Evolutionary conservation across 305 asterid genomes (phyloP).

Genomic region (Plantago coronopus): DNA sequence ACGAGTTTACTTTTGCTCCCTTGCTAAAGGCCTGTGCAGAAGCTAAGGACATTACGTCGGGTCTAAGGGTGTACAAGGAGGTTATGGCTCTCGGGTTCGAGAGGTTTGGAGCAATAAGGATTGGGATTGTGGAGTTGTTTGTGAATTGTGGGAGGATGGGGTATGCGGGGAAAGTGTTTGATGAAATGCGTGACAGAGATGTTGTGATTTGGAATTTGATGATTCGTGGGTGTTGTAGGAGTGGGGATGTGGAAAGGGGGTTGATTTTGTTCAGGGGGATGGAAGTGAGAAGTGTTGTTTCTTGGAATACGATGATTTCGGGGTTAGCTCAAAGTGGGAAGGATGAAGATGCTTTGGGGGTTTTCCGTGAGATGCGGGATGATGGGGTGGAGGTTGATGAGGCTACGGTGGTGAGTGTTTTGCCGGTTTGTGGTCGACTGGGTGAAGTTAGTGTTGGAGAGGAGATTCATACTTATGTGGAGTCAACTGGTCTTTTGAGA

Average conservation of each 20-base stretch:
- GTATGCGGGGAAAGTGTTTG: slow-evolving; percentile 52
- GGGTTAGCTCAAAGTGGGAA: slow-evolving; percentile 45
- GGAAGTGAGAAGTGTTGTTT: slow-evolving; percentile 43
- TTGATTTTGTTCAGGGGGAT: slow-evolving; percentile 40
- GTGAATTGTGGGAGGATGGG: slow-evolving; percentile 35
- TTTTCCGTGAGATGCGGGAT: slow-evolving; percentile 43
- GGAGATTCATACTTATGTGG: slow-evolving; percentile 47
- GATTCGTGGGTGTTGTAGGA: slow-evolving; percentile 51
- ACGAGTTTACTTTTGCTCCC: slow-evolving; percentile 58
- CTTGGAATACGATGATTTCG: too few relatives aligned
- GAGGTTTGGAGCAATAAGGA: slow-evolving; percentile 35
- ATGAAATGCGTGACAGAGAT: slow-evolving; percentile 53
- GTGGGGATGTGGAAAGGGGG: slow-evolving; percentile 46
- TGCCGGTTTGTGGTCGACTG: slow-evolving; percentile 53
- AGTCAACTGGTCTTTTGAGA: slow-evolving; percentile 36
- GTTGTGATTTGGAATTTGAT: slow-evolving; percentile 62
- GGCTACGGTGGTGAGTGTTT: slow-evolving; percentile 43
- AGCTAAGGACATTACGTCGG: slow-evolving; percentile 32
- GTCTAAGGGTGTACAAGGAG: slow-evolving; percentile 41
- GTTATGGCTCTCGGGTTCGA: slow-evolving; percentile 46
- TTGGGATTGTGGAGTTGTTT: slow-evolving; percentile 45
- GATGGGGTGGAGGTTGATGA: slow-evolving; percentile 49
- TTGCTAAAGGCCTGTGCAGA: slow-evolving; percentile 53
- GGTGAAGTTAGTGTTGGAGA: slow-evolving; percentile 45
- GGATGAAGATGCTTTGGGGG: slow-evolving; percentile 38